phyloP scores from a whole-genome alignment of 1,284 basidiomycete genomes.

The Schizophyllum commune region DNA sequence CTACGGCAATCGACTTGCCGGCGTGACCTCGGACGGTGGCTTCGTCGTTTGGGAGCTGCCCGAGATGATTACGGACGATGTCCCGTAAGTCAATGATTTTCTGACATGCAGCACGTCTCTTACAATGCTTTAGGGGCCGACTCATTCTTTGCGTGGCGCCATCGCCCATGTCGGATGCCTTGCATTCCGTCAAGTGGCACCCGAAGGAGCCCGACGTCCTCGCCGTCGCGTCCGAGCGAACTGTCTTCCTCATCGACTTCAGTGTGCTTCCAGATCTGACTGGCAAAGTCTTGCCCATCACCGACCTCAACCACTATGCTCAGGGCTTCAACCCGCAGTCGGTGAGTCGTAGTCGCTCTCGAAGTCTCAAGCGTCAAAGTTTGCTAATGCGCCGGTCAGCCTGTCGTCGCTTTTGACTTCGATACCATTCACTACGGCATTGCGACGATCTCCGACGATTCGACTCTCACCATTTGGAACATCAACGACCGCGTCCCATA shows the following conservation, averaged over 20 bases:
- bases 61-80: constrained; percentile 72
- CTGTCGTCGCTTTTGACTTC: constrained; percentile 75
- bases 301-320: constrained; percentile 57
- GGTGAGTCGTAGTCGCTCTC: constrained; percentile 33
- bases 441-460: constrained; percentile 73
- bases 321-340: constrained; percentile 61
- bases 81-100: constrained; percentile 45
- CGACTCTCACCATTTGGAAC: constrained; percentile 71
- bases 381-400: constrained; percentile 27
- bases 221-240: constrained; percentile 67
- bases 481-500: constrained; percentile 66
- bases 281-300: constrained; percentile 55
- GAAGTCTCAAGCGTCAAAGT: neutral
- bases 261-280: constrained; percentile 50
- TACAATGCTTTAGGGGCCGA: constrained; percentile 40
- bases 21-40: constrained; percentile 77
- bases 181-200: constrained; percentile 79
- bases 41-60: constrained; percentile 82
- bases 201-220: constrained; percentile 68
- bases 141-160: constrained; percentile 65
- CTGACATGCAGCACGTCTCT: neutral
- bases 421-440: constrained; percentile 65
- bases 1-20: constrained; percentile 70
- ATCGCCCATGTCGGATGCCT: constrained; percentile 45
- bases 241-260: constrained; percentile 67